Base-by-base conservation (phyloP, 805 yeast genomes). In the Pichia deserticola region DNA sequence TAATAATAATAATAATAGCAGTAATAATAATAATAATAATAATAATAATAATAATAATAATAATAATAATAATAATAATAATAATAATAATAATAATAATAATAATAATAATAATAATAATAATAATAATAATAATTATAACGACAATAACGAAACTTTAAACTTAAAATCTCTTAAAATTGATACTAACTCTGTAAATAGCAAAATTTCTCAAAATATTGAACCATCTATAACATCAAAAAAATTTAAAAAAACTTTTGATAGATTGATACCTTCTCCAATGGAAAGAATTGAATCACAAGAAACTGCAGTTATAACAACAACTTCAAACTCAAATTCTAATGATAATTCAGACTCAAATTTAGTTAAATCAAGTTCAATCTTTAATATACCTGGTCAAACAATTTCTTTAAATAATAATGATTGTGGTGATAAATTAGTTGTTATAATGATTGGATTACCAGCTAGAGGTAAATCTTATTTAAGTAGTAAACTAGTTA, bases 401-500 rank as follows among this genome's bases (percentile, higher is more conserved):
- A 89, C 54, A 10, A 30, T 40, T 30, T 82, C 90, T 1, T 81
- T 86, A 53, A 78, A 78, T 3, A 80, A 89, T 0, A 93, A 95
- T n/a, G 56, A 58, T 15, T 71, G 76, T 58, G 56, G 70, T 46
- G 97, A 89, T 12, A 86, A 89, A 61, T 74, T 92, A 47, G 95
- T 92, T 13, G 88, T 92, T 51, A 95, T 93, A 20, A 92, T 92
- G 98, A 97, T 92, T 13, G 99, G 99, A 0, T 66, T 85, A 12
- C 98, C 98, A 0, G 97, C 97, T 0, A 74, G 97, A 48, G 99
- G 99, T 4, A 92, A 92, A 65, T 86, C 95, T 1, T 93, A 90
- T 64, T 81, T 92, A 54, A 89, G 97, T 47, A 92, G 89, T 66
- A 92, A 93, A 63, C 73, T 92, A 44, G 86, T 95, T 1, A 71